These are phyloP conservation scores for Tillandsia fasciculata DNA, from an alignment of 176 grass and related monocot genomes.

Conservation along the genomic window DNA sequence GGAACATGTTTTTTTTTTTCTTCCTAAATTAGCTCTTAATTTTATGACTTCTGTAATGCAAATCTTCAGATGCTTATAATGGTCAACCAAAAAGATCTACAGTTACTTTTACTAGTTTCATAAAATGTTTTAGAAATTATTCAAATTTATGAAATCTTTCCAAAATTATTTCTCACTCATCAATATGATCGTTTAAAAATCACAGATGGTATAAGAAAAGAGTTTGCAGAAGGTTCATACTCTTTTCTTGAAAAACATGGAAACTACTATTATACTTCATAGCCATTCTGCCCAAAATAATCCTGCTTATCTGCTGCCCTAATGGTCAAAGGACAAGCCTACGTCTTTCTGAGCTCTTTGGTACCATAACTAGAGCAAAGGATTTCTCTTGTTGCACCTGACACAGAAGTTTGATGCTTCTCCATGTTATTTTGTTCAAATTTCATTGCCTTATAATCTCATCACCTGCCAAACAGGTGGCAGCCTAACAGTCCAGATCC, in stretches of 20 bases:
- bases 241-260: neutral
- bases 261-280: neutral
- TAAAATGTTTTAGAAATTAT: no score
- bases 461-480: conserved; percentile 41
- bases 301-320: neutral
- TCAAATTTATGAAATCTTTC: no score
- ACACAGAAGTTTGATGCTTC: neutral
- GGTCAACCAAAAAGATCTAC: no score
- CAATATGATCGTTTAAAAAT: neutral
- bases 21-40: no score
- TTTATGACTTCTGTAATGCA: no score
- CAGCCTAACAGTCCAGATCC: conserved; percentile 71
- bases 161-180: neutral
- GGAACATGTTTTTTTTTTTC: no score
- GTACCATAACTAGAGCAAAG: no score
- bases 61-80: no score
- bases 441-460: neutral
- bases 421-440: conserved; percentile 3
- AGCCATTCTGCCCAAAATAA: neutral
- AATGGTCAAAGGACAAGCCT: neutral
- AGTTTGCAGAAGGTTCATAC: no score
- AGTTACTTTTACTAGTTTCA: no score
- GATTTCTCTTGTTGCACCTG: neutral
- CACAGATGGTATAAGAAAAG: no score
- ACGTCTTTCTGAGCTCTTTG: neutral